phyloP scores from a whole-genome alignment of 2,329 filamentous ascomycete species.

The Dissoconium aciculare region DNA sequence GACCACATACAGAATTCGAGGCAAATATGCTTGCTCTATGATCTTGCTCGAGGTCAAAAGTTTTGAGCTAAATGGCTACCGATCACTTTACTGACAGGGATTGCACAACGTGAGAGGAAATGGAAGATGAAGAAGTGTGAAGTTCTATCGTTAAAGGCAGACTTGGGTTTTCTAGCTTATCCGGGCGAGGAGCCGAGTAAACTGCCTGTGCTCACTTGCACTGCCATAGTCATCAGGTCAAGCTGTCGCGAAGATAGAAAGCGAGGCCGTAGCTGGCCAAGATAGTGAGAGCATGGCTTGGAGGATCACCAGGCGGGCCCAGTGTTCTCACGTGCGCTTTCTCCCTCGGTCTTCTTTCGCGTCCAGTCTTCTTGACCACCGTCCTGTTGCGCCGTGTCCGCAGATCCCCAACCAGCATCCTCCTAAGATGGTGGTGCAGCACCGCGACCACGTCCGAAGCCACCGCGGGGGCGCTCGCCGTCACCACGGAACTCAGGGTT shows the following conservation, averaged over 20 bases:
- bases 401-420: slow-evolving; percentile 6
- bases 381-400: slow-evolving; percentile 4
- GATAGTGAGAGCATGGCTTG: too few species aligned
- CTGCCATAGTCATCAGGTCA: slow-evolving; percentile 3
- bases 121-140: too few species aligned
- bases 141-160: slow-evolving; percentile 5
- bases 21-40: too few species aligned
- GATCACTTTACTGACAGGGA: too few species aligned
- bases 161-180: slow-evolving; percentile 18
- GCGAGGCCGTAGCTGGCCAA: too few species aligned
- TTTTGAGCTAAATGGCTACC: too few species aligned
- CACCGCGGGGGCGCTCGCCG: slow-evolving; percentile 29
- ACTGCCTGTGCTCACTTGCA: slow-evolving; percentile 4
- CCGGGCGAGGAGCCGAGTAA: slow-evolving; percentile 12
- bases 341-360: too few species aligned
- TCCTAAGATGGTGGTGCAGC: slow-evolving; percentile 40
- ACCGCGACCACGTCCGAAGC: slow-evolving; percentile 55
- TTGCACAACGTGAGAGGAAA: too few species aligned
- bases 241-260: slow-evolving; percentile 3
- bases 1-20: too few species aligned
- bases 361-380: slow-evolving; percentile 3
- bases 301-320: too few species aligned
- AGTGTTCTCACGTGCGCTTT: too few species aligned
- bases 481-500: slow-evolving; percentile 56
- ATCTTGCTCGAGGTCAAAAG: too few species aligned